phyloP scores from a whole-genome alignment of 164 flowering plant species.

The Vitis rotundifolia region DNA sequence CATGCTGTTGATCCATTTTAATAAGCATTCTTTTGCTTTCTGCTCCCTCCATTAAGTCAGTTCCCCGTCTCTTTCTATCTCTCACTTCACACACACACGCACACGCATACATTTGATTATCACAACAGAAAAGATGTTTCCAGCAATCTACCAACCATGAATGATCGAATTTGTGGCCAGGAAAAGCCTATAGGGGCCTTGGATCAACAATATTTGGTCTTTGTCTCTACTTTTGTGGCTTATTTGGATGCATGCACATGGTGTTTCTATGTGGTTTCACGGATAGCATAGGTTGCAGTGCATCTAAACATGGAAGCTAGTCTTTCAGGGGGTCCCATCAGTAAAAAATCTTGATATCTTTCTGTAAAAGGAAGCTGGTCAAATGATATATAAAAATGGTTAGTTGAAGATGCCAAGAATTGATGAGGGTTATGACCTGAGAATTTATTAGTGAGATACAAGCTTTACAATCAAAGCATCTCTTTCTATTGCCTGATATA shows the following conservation, averaged over 20 bases:
- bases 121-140: not conserved
- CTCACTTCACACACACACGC: no score
- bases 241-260: not conserved
- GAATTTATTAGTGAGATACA: slow-evolving; percentile 4
- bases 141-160: not conserved
- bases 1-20: slow-evolving; percentile 14
- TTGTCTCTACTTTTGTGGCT: not conserved
- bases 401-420: slow-evolving; percentile 4
- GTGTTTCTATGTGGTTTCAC: not conserved
- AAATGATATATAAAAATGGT: not conserved
- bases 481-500: not conserved
- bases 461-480: slow-evolving; percentile 2
- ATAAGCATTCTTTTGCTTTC: slow-evolving; percentile 24
- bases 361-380: slow-evolving; percentile 1
- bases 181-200: not conserved
- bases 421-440: not conserved
- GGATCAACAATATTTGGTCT: not conserved
- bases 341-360: not conserved
- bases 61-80: not conserved
- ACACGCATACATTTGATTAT: not conserved
- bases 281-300: not conserved
- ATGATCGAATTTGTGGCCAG: not conserved
- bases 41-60: slow-evolving; percentile 32
- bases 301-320: not conserved
- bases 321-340: not conserved